Evolutionary conservation across 495 filamentous ascomycete species (phyloP).

Genomic region (Parmelia sp.): DNA sequence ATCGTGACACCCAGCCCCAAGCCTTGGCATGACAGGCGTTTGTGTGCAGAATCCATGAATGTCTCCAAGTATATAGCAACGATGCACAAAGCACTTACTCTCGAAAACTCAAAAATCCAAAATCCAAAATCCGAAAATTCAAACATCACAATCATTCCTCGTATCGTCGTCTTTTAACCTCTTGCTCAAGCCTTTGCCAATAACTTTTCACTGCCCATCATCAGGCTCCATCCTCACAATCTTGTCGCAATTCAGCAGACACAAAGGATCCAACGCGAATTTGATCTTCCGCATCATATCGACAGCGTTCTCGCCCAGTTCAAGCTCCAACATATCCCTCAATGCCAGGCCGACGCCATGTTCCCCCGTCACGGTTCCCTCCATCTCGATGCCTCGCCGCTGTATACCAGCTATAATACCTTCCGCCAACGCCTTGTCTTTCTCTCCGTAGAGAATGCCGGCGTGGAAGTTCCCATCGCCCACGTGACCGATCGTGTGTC

Average conservation of each 20-base stretch:
- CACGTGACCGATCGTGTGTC: conserved; percentile 60
- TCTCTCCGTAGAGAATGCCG: conserved; percentile 52
- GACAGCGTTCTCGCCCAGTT: conserved; percentile 49
- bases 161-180: not conserved
- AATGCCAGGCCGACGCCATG: conserved; percentile 59
- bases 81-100: not conserved
- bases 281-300: conserved; percentile 59
- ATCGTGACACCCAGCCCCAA: not conserved
- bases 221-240: conserved; percentile 44
- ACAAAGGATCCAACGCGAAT: conserved; percentile 57
- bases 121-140: not conserved
- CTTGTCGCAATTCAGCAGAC: conserved; percentile 64
- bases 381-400: conserved; percentile 56
- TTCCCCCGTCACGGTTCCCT: conserved; percentile 59
- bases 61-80: not conserved
- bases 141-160: too few relatives aligned
- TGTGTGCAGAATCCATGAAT: not conserved
- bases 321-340: conserved; percentile 54
- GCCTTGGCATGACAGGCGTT: not conserved
- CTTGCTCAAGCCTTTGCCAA: not conserved
- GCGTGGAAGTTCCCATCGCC: conserved; percentile 48
- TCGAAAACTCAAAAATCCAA: not conserved
- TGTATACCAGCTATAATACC: conserved; percentile 54
- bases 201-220: not conserved
- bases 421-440: conserved; percentile 44